A percentile compares a stretch with the other conserved stretches of the same genome.
Conservation (phyloP, 345 rosid genomes). For the Lagerstroemia speciosa region DNA sequence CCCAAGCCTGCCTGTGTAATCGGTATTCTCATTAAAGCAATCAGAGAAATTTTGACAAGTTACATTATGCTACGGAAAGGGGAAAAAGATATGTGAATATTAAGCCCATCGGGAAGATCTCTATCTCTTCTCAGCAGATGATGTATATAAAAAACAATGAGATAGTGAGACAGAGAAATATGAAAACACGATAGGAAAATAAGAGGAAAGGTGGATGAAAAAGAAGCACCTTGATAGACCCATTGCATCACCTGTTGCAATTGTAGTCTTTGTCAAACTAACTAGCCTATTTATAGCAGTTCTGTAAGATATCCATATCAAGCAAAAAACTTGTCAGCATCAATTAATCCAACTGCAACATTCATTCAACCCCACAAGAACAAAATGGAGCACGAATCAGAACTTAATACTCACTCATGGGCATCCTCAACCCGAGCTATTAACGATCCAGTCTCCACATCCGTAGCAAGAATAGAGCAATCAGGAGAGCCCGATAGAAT, state of each 20-base stretch:
- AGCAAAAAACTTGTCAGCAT: neutral
- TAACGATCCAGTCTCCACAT: conserved; percentile 68
- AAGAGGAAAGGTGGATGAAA: too few relatives aligned
- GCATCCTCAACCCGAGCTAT: conserved; percentile 77
- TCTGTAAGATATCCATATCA: conserved; percentile 22
- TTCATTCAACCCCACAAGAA: neutral
- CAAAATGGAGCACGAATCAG: neutral
- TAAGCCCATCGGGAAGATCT: too few relatives aligned
- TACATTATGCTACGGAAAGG: too few relatives aligned
- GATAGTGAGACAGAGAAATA: too few relatives aligned
- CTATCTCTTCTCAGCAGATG: too few relatives aligned
- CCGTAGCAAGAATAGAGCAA: conserved; percentile 68
- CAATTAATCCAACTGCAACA: too few relatives aligned
- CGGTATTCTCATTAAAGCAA: too few relatives aligned
- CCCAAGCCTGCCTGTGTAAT: too few relatives aligned
- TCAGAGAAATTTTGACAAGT: too few relatives aligned
- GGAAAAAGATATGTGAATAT: too few relatives aligned
- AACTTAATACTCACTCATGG: conserved; percentile 44
- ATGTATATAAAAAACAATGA: too few relatives aligned
- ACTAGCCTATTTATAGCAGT: conserved; percentile 71
- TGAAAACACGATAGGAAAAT: too few relatives aligned
- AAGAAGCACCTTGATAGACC: conserved; percentile 66
- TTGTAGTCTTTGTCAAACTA: conserved; percentile 59
- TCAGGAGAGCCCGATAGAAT: conserved; percentile 71
- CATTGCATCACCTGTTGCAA: conserved; percentile 90